A percentile compares a stretch with the other conserved stretches of the same genome.
These are phyloP conservation scores for Podaxis sp. DNA, from an alignment of 768 basidiomycete species.

Conservation along the genomic window DNA sequence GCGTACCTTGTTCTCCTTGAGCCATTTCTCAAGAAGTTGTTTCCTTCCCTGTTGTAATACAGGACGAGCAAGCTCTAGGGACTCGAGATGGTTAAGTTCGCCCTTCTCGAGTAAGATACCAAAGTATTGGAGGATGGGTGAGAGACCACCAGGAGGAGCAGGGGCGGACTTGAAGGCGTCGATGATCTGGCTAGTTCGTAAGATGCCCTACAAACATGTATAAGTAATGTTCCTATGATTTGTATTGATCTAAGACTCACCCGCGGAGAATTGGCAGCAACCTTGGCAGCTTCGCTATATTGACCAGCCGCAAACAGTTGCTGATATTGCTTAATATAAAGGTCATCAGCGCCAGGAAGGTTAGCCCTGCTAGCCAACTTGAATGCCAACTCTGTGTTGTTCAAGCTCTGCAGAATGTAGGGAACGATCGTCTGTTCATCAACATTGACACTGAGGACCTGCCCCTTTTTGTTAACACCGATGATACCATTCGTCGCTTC, in stretches of 20 bases:
- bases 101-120: conserved; percentile 98
- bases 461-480: conserved; percentile 99
- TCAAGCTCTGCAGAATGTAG: conserved; percentile 88
- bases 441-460: conserved; percentile 93
- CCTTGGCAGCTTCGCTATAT: conserved; percentile 91
- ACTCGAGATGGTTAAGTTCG: conserved; percentile 94
- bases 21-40: conserved; percentile 96
- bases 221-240: conserved; percentile 2
- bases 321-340: conserved; percentile 93
- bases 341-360: conserved; percentile 94
- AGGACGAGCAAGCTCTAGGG: conserved; percentile 91
- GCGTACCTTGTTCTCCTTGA: conserved; percentile 96
- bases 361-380: conserved; percentile 96
- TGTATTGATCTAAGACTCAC: conserved; percentile 34
- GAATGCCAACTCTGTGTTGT: conserved; percentile 97
- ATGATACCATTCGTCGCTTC: conserved; percentile 94
- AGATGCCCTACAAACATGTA: conserved; percentile 62
- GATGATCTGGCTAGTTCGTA: conserved; percentile 92
- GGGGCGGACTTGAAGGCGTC: conserved; percentile 97
- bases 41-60: conserved; percentile 96
- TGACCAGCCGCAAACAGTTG: conserved; percentile 85
- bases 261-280: conserved; percentile 95
- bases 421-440: conserved; percentile 96
- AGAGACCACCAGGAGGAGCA: conserved; percentile 83
- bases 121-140: conserved; percentile 97